A percentile compares a stretch with the other conserved stretches of the same genome.
Conservation (phyloP, 1,284 basidiomycete species). For the Anthracocystis setariae region DNA sequence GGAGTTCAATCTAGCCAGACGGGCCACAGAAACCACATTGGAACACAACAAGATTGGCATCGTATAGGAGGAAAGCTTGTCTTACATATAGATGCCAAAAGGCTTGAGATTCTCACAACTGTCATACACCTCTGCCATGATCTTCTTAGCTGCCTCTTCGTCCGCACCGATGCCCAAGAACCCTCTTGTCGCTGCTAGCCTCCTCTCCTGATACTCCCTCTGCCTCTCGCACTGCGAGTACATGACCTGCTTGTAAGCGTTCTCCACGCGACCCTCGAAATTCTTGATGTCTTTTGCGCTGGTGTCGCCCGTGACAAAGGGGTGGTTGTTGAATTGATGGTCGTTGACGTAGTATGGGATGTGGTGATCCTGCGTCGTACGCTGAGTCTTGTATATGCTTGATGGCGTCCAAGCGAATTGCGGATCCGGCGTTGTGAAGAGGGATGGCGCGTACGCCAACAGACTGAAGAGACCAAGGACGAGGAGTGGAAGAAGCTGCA, state of each 20-base stretch:
- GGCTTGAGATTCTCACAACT: slow-evolving; percentile 61
- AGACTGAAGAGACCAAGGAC: slow-evolving; percentile 73
- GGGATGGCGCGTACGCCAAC: slow-evolving; percentile 80
- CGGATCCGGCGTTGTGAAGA: slow-evolving; percentile 80
- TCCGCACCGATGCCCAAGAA: slow-evolving; percentile 62
- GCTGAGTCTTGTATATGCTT: slow-evolving; percentile 56
- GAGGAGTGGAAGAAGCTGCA: slow-evolving; percentile 84
- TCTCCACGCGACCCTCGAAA: slow-evolving; percentile 59
- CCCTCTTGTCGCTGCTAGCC: slow-evolving; percentile 45
- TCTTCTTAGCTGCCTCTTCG: slow-evolving; percentile 52
- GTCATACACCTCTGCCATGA: slow-evolving; percentile 57
- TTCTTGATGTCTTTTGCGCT: slow-evolving; percentile 32
- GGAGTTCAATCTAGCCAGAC: no score
- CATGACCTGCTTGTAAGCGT: slow-evolving; percentile 50
- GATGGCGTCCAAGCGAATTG: slow-evolving; percentile 77
- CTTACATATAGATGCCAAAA: slow-evolving; percentile 54
- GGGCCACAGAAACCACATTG: no score
- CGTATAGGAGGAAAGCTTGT: not conserved
- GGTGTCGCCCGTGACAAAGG: slow-evolving; percentile 68
- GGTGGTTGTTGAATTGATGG: slow-evolving; percentile 80
- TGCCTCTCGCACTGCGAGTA: slow-evolving; percentile 48
- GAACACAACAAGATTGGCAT: no score
- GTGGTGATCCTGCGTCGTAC: slow-evolving; percentile 74
- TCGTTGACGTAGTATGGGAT: slow-evolving; percentile 88
- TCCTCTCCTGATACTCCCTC: slow-evolving; percentile 52